Evolutionary conservation across 2,329 filamentous ascomycete species (phyloP), one percentile per base, ranked within the genome.

Genomic region (Cercospora zeina): DNA sequence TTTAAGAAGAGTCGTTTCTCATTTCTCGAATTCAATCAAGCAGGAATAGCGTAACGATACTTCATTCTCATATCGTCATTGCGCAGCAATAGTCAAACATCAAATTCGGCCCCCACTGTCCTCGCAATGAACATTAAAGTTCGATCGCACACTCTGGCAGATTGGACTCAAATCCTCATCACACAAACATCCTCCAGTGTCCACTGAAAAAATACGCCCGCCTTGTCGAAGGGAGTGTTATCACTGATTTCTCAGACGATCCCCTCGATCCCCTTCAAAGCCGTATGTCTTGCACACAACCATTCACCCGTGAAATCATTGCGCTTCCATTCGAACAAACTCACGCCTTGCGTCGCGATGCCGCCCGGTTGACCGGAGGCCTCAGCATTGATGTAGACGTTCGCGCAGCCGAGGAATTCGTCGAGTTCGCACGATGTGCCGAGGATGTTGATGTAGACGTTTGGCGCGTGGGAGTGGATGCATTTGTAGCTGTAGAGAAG

Each of bases 281-380:
- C 54, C 21, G 57, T 62, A 51, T 65, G 60, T 34, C 62, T 58
- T 2, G 55, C 21, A 49, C 60, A 65, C n/a, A 65, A 50, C 60
- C 63, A 62, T 27, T 55, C 24, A 1, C 58, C 53, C 7, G 10
- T 55, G 10, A 27, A 39, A 9, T 30, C 49, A 4, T 33, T 51
- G 6, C 60, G 60, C 51, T 50, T 62, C 57, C 60, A 62, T 10
- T 54, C 49, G 11, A 62, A 50, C 13, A 60, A 39, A 31, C 59
- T 65, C 14, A 62, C 56, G 31, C 57, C 63, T 33, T 62, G 53
- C n/a, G 60, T 58, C n/a, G 55, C 57, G 34, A 65, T 53, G 4
- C 60, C 60, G 31, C 57, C 58, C 10, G 54, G 54, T 21, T 64
- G 57, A n/a, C 56, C 57, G 4, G 57, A 8, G 14, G 54, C 60